Conservation (phyloP, 2,329 filamentous ascomycete genomes). For the Colletotrichum salicis region DNA sequence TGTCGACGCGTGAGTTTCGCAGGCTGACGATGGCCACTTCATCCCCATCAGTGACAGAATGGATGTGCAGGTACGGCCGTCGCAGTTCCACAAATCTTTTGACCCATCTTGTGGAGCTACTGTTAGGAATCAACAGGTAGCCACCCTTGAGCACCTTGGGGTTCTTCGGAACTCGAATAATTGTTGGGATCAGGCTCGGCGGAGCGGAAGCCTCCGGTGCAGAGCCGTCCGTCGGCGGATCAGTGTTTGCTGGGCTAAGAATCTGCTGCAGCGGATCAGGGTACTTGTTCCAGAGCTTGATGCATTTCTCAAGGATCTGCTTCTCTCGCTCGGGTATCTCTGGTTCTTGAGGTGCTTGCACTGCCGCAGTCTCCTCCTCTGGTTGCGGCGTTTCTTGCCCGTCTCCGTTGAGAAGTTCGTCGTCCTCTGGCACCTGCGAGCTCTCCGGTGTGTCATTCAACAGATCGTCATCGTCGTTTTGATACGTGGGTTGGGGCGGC, state of each 20-base stretch:
- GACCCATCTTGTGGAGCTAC: constrained; percentile 85
- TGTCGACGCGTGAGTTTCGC: constrained; percentile 89
- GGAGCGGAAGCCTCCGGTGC: constrained; percentile 57
- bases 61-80: constrained; percentile 90
- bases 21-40: constrained; percentile 91
- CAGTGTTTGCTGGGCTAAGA: constrained; percentile 69
- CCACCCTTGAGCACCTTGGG: constrained; percentile 84
- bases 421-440: constrained; percentile 54
- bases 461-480: constrained; percentile 66
- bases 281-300: constrained; percentile 73
- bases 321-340: constrained; percentile 58
- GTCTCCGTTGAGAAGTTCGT: constrained; percentile 40
- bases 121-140: constrained; percentile 86
- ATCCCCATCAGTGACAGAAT: constrained; percentile 86
- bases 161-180: constrained; percentile 84
- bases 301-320: constrained; percentile 62
- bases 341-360: constrained; percentile 40
- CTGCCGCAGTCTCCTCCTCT: constrained; percentile 39
- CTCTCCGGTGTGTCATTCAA: constrained; percentile 67
- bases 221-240: constrained; percentile 74
- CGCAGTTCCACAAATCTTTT: constrained; percentile 93
- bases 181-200: constrained; percentile 78
- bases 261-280: constrained; percentile 67
- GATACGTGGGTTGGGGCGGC: constrained; percentile 50
- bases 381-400: constrained; percentile 38